phyloP scores from a whole-genome alignment of 2,329 filamentous ascomycete genomes.

The Apiospora koreana region DNA sequence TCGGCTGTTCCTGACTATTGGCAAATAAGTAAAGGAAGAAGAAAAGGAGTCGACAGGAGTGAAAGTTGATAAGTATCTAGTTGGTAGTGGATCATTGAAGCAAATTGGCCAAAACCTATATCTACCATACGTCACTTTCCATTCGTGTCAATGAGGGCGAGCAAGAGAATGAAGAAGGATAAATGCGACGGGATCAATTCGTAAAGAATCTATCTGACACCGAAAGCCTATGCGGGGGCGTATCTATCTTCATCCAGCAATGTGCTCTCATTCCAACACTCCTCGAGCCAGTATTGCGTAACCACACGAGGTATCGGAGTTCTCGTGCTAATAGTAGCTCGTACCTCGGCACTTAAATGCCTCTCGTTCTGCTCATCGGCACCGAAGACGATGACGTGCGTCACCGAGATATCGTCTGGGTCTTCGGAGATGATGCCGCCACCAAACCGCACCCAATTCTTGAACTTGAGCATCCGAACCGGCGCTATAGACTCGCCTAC shows the following conservation, averaged over 20 bases:
- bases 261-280: conserved; percentile 79
- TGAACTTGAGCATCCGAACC: conserved; percentile 44
- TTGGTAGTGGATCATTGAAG: not conserved
- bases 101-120: not conserved
- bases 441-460: conserved; percentile 67
- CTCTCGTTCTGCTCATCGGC: conserved; percentile 40
- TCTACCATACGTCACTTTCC: too few species aligned
- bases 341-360: conserved; percentile 44
- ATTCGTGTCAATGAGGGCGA: too few species aligned
- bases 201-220: not conserved
- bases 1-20: conserved; percentile 83
- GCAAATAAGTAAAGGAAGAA: conserved; percentile 50
- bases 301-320: conserved; percentile 68
- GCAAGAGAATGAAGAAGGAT: too few species aligned
- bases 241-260: conserved; percentile 76
- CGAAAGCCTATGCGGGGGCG: conserved; percentile 19
- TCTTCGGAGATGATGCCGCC: conserved; percentile 59
- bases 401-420: conserved; percentile 56
- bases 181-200: not conserved
- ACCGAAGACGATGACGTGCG: conserved; percentile 70
- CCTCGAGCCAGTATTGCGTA: conserved; percentile 69
- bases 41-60: not conserved
- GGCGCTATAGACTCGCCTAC: conserved; percentile 30
- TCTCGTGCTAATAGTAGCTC: conserved; percentile 46
- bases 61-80: not conserved